Percentiles rank a stretch among this genome's conserved stretches.
Evolutionary conservation across 371 early-diverging fungal species (phyloP).

Genomic region (Zychaea mexicana): DNA sequence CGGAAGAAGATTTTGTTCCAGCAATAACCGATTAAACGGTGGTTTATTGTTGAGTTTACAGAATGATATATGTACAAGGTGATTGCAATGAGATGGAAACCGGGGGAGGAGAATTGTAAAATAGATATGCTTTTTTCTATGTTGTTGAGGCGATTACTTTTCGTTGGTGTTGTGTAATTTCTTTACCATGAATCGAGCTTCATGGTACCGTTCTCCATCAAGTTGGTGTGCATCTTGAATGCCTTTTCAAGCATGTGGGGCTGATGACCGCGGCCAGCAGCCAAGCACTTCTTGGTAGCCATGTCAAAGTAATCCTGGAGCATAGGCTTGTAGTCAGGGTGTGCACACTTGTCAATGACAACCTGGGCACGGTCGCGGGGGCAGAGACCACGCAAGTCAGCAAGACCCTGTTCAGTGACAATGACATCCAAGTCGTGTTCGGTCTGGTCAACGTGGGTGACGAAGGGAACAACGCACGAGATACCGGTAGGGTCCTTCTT

Average conservation of each 20-base stretch:
- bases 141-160: too few relatives aligned
- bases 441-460: constrained; percentile 54
- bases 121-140: background rate
- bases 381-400: constrained; percentile 55
- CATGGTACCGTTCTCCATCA: constrained; percentile 58
- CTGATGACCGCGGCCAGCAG: constrained; percentile 53
- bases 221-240: constrained; percentile 58
- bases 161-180: too few relatives aligned
- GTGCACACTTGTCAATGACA: constrained; percentile 55
- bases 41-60: too few relatives aligned
- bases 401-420: constrained; percentile 59
- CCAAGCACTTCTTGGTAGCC: constrained; percentile 53
- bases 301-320: constrained; percentile 54
- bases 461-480: constrained; percentile 55
- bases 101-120: too few relatives aligned
- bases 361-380: constrained; percentile 57
- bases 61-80: too few relatives aligned
- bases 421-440: constrained; percentile 57
- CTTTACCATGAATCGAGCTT: constrained; percentile 55
- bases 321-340: constrained; percentile 53
- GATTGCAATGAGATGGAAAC: too few relatives aligned
- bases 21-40: too few relatives aligned
- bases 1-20: too few relatives aligned
- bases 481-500: constrained; percentile 53
- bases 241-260: constrained; percentile 60